Evolutionary conservation across 2,329 filamentous ascomycete genomes (phyloP).

Genomic region (Penicillium sp.): DNA sequence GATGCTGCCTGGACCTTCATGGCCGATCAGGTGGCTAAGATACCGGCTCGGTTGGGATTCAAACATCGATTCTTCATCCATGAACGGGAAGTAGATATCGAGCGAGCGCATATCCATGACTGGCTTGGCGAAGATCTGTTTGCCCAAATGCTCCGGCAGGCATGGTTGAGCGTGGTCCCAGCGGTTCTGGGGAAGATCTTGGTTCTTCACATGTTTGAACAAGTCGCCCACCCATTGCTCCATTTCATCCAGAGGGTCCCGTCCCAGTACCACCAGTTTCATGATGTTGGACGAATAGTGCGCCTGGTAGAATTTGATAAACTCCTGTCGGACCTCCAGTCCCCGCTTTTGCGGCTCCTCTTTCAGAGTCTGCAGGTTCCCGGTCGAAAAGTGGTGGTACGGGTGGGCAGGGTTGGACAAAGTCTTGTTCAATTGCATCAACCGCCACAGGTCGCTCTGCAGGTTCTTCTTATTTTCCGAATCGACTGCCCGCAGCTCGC

Average conservation of each 20-base stretch:
- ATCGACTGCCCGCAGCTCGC: conserved; percentile 80
- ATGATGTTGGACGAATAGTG: conserved; percentile 90
- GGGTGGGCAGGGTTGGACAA: conserved; percentile 81
- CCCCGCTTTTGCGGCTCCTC: conserved; percentile 68
- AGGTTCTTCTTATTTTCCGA: conserved; percentile 98
- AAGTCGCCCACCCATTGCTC: conserved; percentile 81
- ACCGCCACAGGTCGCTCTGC: conserved; percentile 78
- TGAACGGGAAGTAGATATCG: conserved; percentile 72
- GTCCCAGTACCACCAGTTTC: conserved; percentile 79
- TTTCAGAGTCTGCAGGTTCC: conserved; percentile 77
- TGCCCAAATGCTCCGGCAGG: conserved; percentile 52
- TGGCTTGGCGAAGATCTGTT: conserved; percentile 77
- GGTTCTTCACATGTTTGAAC: conserved; percentile 69
- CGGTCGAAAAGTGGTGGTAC: conserved; percentile 84
- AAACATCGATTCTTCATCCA: conserved; percentile 71
- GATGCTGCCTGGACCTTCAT: conserved; percentile 86
- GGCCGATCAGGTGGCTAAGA: conserved; percentile 78
- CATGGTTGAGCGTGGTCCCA: conserved; percentile 58
- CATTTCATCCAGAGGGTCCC: conserved; percentile 70
- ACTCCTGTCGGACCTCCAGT: conserved; percentile 78
- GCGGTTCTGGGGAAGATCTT: conserved; percentile 61
- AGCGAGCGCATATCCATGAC: conserved; percentile 79
- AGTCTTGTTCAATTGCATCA: conserved; percentile 79
- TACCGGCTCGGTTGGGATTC: conserved; percentile 77
- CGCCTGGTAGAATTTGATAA: conserved; percentile 80